A percentile compares a stretch with the other conserved stretches of the same genome.
These are phyloP conservation scores for Aschersonia sp. DNA, from an alignment of 2,329 filamentous ascomycete species.

Conservation along the genomic window DNA sequence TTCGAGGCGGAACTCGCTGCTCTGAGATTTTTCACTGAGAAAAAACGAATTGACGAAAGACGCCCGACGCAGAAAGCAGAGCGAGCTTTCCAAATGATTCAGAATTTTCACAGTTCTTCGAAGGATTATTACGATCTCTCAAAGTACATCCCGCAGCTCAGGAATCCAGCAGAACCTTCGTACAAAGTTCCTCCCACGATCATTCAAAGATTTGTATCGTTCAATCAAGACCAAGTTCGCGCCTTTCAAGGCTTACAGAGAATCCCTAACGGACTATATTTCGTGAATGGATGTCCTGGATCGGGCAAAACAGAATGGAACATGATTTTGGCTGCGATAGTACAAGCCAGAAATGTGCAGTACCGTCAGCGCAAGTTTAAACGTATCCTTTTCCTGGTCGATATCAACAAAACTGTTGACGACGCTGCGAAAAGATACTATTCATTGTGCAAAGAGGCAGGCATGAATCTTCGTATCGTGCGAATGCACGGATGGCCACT, in stretches of 20 bases:
- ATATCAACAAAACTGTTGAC: conserved; percentile 32
- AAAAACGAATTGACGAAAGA: conserved; percentile 7
- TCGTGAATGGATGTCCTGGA: conserved; percentile 31
- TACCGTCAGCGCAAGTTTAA: conserved; percentile 8
- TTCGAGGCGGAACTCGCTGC: conserved; percentile 19
- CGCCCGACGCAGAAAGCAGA: conserved; percentile 8
- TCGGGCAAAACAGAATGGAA: conserved; percentile 34
- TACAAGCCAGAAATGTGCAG: conserved; percentile 15
- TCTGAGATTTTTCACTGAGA: conserved; percentile 10
- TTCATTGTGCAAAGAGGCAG: conserved; percentile 18
- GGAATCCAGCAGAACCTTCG: conserved; percentile 9
- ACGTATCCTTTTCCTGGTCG: conserved; percentile 29
- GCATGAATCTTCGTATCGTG: conserved; percentile 18
- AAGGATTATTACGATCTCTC: conserved; percentile 12
- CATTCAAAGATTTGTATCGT: conserved; percentile 13
- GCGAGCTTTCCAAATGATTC: conserved; percentile 18
- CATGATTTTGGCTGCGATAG: conserved; percentile 23
- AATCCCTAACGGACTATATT: conserved; percentile 26
- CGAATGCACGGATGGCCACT: conserved; percentile 26
- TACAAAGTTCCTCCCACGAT: conserved; percentile 12
- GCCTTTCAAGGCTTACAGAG: conserved; percentile 19
- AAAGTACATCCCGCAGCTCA: conserved; percentile 17
- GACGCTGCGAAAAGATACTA: conserved; percentile 28
- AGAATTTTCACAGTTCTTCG: conserved; percentile 12
- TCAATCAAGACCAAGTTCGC: conserved; percentile 22